Percentiles rank a stretch among this genome's conserved stretches.
Evolutionary conservation across 1,284 basidiomycete genomes (phyloP).

Genomic region (Boletus semigastroideus): DNA sequence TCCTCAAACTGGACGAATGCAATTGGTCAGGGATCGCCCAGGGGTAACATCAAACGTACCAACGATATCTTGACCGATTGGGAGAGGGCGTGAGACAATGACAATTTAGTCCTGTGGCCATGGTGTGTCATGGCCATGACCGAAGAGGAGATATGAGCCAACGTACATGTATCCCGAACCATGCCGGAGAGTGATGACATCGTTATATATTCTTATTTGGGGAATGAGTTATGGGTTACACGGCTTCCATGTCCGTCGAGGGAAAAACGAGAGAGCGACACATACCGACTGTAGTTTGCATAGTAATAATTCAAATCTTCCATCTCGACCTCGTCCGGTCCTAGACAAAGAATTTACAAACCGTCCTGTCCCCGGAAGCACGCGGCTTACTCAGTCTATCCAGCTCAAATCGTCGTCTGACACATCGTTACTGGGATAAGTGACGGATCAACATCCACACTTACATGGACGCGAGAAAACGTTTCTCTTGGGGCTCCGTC

Average conservation of each 20-base stretch:
- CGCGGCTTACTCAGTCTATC: slow-evolving; percentile 71
- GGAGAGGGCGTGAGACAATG: slow-evolving; percentile 90
- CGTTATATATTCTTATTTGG: slow-evolving; percentile 85
- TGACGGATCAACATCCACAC: slow-evolving; percentile 32
- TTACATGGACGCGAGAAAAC: slow-evolving; percentile 86
- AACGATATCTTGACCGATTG: slow-evolving; percentile 97
- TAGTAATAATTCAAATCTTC: slow-evolving; percentile 98
- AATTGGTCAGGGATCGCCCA: not conserved
- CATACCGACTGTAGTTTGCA: slow-evolving; percentile 91
- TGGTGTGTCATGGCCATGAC: slow-evolving; percentile 17
- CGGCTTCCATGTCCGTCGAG: slow-evolving; percentile 9
- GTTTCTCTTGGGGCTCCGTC: slow-evolving; percentile 88
- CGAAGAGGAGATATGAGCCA: slow-evolving; percentile 13
- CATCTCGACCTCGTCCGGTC: slow-evolving; percentile 84
- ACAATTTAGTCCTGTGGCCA: slow-evolving; percentile 83
- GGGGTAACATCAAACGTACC: slow-evolving; percentile 38
- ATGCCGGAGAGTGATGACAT: slow-evolving; percentile 93
- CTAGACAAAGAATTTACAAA: slow-evolving; percentile 38
- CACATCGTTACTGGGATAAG: slow-evolving; percentile 13
- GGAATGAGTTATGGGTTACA: slow-evolving; percentile 7
- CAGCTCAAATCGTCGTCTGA: slow-evolving; percentile 88
- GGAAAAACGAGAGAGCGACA: not conserved
- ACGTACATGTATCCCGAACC: slow-evolving; percentile 94
- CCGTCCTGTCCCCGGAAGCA: not conserved
- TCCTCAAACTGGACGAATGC: slow-evolving; percentile 71